Evolutionary conservation across 768 basidiomycete genomes (phyloP).

Genomic region (Trametes meyenii): DNA sequence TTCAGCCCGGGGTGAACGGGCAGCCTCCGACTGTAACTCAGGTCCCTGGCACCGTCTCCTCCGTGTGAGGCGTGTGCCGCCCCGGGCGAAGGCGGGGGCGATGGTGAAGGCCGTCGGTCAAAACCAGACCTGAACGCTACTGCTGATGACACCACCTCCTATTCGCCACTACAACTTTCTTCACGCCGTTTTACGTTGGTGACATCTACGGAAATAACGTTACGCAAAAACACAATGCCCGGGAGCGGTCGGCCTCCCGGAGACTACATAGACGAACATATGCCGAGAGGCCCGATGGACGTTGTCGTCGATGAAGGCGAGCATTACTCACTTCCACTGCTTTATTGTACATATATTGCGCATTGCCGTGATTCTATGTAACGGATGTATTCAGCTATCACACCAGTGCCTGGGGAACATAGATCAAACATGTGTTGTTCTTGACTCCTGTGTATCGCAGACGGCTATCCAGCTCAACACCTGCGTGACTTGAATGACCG

Average conservation of each 20-base stretch:
- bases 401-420: not conserved
- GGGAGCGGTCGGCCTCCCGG: not conserved
- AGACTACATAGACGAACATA: not conserved
- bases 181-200: too few relatives aligned
- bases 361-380: slow-evolving; percentile 4
- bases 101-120: not conserved
- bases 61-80: slow-evolving; percentile 11
- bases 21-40: slow-evolving; percentile 63
- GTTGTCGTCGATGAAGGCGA: not conserved
- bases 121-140: not conserved
- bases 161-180: not conserved
- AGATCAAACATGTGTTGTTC: not conserved
- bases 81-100: not conserved
- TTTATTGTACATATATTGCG: slow-evolving; percentile 12
- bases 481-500: too few relatives aligned
- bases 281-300: not conserved
- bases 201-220: not conserved
- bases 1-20: slow-evolving; percentile 68
- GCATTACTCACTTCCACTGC: not conserved
- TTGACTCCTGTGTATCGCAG: not conserved
- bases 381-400: slow-evolving; percentile 3
- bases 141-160: not conserved
- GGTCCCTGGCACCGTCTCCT: slow-evolving; percentile 45
- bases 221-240: not conserved
- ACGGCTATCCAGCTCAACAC: not conserved